Base-by-base conservation (phyloP, 768 basidiomycete species). In the Trametes elegans region DNA sequence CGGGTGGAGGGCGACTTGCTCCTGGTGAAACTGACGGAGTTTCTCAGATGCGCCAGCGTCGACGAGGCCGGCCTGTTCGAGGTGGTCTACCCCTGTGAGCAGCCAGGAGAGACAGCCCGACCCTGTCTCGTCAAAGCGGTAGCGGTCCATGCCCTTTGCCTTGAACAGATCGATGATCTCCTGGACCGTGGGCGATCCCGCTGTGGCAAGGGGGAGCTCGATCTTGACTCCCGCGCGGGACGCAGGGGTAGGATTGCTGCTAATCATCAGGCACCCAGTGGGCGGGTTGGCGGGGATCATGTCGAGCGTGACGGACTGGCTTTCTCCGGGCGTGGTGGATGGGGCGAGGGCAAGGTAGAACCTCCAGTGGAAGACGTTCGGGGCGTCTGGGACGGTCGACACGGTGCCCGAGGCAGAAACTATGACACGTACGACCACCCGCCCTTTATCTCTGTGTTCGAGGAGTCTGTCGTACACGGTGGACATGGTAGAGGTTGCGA, bases 271-370 rank as follows among this genome's bases (percentile, higher is more conserved):
- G 26, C 29, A 29, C n/a, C 48, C 48, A 8, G 36, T 39, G 16
- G 48, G 48, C 34, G 48, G 48, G 48, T 49, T 40, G 26, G 36
- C 27, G 5, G 48, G 48, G 16, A 49, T 49, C 48, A 49, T 49
- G 16, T 49, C 48, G 24, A 49, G 7, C 16, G 29, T 26, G 27
- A 49, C 38, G 10, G 48, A 49, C 21, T 21, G 34, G 4, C 16
- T 31, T 2, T 13, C 16, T 10, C 6, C 9, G 14, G 42, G 7
- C 4, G 26, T 16, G 26, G 5, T 4, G n/a, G 48, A 28, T 5
- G 14, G 4, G 34, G 11, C 14, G n/a, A 40, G 48, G 13, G 29
- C 5, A 3, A 49, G 36, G 23, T 49, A 49, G 16, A 49, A 13
- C 7, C 29, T 36, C 48, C 48, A 49, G 36, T 49, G 48, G 18